These are phyloP conservation scores for Alternaria consortialis DNA, from an alignment of 2,329 filamentous ascomycete genomes.

Conservation along the genomic window DNA sequence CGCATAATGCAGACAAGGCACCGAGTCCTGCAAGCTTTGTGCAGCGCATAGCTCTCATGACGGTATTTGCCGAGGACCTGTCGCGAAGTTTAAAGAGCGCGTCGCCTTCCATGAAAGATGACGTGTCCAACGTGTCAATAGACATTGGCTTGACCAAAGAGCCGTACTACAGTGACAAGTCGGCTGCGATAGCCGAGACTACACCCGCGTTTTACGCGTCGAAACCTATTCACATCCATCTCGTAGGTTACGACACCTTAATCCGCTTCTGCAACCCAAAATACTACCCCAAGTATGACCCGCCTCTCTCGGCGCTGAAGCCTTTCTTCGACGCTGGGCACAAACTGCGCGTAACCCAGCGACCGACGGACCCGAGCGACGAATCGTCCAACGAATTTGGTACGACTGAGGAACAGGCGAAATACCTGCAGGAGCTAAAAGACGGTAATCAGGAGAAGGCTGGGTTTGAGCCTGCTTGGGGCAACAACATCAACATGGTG, in stretches of 20 bases:
- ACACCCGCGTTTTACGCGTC: conserved; percentile 47
- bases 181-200: conserved; percentile 62
- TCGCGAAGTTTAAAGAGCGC: conserved; percentile 29
- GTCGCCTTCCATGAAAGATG: conserved; percentile 6
- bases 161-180: conserved; percentile 80
- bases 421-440: conserved; percentile 63
- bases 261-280: conserved; percentile 76
- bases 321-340: conserved; percentile 70
- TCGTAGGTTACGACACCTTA: conserved; percentile 80
- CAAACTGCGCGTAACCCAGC: conserved; percentile 69
- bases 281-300: conserved; percentile 66
- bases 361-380: conserved; percentile 57
- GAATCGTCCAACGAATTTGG: conserved; percentile 66
- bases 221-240: conserved; percentile 66
- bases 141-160: conserved; percentile 76
- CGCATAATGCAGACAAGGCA: conserved; percentile 71
- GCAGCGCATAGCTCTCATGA: conserved; percentile 76
- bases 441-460: conserved; percentile 59
- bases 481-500: conserved; percentile 67
- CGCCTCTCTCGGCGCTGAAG: conserved; percentile 64
- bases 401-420: conserved; percentile 61
- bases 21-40: conserved; percentile 73
- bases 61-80: conserved; percentile 69
- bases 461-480: conserved; percentile 69
- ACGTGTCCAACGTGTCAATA: conserved; percentile 46